These are phyloP conservation scores for Debaryomyces psychrophilus DNA, from an alignment of 1,139 yeast species.

Conservation along the genomic window DNA sequence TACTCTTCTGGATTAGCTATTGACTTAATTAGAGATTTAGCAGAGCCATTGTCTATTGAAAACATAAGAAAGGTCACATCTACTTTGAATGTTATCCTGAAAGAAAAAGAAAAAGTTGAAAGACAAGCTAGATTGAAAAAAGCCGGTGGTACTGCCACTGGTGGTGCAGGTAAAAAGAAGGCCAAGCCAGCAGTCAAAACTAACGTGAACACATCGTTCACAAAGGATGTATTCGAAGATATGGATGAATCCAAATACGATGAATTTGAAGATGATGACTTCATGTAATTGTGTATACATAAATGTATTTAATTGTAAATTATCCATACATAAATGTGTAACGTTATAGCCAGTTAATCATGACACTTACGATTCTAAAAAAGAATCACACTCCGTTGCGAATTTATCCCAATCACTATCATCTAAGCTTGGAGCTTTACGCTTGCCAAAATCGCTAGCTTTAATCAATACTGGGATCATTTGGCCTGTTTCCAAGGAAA, in stretches of 20 bases:
- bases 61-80: slow-evolving; percentile 84
- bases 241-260: slow-evolving; percentile 48
- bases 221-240: slow-evolving; percentile 71
- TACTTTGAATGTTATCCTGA: slow-evolving; percentile 77
- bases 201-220: slow-evolving; percentile 76
- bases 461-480: slow-evolving; percentile 25
- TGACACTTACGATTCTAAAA: neutral
- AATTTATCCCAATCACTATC: slow-evolving; percentile 6
- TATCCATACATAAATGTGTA: neutral
- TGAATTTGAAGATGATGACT: slow-evolving; percentile 77
- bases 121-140: slow-evolving; percentile 80
- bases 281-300: slow-evolving; percentile 59
- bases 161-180: slow-evolving; percentile 96
- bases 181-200: slow-evolving; percentile 76
- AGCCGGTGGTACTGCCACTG: slow-evolving; percentile 84
- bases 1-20: slow-evolving; percentile 79
- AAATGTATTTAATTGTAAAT: slow-evolving; percentile 6
- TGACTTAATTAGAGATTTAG: slow-evolving; percentile 82
- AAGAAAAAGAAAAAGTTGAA: slow-evolving; percentile 88
- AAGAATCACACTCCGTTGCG: neutral
- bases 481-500: slow-evolving; percentile 25
- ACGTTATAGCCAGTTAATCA: neutral
- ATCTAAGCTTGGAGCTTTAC: neutral
- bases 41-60: slow-evolving; percentile 80
- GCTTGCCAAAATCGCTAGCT: slow-evolving; percentile 6